Conservation (phyloP, 2,329 filamentous ascomycete genomes). For the Pyrenochaeta sp. region DNA sequence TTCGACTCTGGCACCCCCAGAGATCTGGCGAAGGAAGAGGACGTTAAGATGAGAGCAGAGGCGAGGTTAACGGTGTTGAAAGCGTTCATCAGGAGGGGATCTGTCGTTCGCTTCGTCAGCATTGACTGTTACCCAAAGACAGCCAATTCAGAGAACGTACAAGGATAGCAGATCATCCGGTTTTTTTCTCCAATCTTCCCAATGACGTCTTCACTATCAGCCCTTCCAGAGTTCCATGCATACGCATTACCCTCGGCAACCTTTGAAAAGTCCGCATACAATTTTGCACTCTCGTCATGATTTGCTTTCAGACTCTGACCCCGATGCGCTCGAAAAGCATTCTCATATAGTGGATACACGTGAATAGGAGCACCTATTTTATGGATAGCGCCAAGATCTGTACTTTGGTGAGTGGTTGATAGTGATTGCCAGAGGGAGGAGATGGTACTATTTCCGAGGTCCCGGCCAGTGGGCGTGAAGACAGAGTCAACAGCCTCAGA, state of each 20-base stretch:
- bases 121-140: background rate
- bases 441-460: slow-evolving; percentile 53
- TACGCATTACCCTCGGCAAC: slow-evolving; percentile 62
- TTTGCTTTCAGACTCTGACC: slow-evolving; percentile 65
- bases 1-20: slow-evolving; percentile 63
- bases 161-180: slow-evolving; percentile 74
- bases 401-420: slow-evolving; percentile 18
- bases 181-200: slow-evolving; percentile 64
- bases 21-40: slow-evolving; percentile 61
- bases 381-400: slow-evolving; percentile 66
- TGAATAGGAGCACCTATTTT: slow-evolving; percentile 71
- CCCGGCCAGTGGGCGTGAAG: slow-evolving; percentile 60
- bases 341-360: slow-evolving; percentile 73
- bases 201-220: slow-evolving; percentile 61
- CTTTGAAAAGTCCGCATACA: slow-evolving; percentile 69
- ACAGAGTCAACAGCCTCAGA: slow-evolving; percentile 58
- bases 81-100: slow-evolving; percentile 75
- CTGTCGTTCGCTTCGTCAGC: slow-evolving; percentile 47
- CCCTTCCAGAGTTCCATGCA: slow-evolving; percentile 66
- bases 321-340: slow-evolving; percentile 66
- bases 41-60: slow-evolving; percentile 68
- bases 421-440: slow-evolving; percentile 21
- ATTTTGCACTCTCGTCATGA: slow-evolving; percentile 63
- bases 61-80: slow-evolving; percentile 75
- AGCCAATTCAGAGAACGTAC: slow-evolving; percentile 52